phyloP scores from a whole-genome alignment of 352 stramenopile genomes.

The Phytophthora chlamydospora region DNA sequence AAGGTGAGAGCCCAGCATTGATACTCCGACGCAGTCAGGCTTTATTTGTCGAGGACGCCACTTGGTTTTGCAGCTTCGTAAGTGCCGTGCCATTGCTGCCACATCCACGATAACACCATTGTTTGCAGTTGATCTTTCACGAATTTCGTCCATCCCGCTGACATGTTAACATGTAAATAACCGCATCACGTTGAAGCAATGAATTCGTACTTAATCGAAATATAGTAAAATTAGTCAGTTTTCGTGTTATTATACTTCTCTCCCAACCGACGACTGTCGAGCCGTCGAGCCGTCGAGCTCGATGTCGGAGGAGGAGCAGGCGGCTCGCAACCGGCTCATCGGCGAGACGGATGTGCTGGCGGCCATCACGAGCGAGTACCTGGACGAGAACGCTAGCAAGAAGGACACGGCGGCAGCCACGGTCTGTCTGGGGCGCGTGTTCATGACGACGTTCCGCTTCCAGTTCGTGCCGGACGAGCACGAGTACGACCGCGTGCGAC shows the following conservation, averaged over 20 bases:
- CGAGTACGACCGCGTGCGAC: constrained; percentile 55
- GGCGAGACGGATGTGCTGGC: constrained; percentile 80
- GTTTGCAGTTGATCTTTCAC: too few relatives aligned
- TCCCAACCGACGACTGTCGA: neutral
- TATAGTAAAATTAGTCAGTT: too few relatives aligned
- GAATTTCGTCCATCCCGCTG: too few relatives aligned
- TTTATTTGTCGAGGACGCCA: constrained; percentile 14
- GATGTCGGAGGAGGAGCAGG: constrained; percentile 40
- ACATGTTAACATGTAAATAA: too few relatives aligned
- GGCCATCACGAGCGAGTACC: constrained; percentile 75
- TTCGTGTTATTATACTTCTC: too few relatives aligned
- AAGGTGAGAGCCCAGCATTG: constrained; percentile 8
- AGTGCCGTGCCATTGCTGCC: too few relatives aligned
- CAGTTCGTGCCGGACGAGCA: constrained; percentile 76
- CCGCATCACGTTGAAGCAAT: too few relatives aligned
- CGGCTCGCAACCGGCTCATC: constrained; percentile 49
- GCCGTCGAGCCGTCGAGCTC: neutral
- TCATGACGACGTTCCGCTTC: constrained; percentile 89
- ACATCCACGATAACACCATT: too few relatives aligned
- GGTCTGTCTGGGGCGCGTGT: constrained; percentile 70
- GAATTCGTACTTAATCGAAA: too few relatives aligned
- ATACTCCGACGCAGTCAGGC: constrained; percentile 5
- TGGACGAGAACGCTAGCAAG: constrained; percentile 62
- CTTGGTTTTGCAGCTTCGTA: neutral
- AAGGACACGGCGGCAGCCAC: constrained; percentile 66